phyloP scores from a whole-genome alignment of 2,329 filamentous ascomycete species.

The Fusarium fracticaudum region DNA sequence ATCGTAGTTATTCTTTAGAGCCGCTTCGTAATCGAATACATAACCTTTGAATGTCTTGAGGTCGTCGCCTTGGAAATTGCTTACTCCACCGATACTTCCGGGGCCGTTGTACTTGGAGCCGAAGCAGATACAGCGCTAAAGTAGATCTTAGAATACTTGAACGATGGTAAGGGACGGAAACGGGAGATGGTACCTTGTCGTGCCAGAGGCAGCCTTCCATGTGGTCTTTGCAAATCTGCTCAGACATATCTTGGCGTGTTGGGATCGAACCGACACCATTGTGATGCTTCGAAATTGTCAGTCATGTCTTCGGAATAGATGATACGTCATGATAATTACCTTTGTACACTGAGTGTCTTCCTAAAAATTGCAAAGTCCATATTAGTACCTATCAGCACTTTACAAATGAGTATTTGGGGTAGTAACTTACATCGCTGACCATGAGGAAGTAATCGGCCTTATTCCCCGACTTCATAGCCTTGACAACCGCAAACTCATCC shows the following conservation, averaged over 20 bases:
- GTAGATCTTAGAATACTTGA: accelerated
- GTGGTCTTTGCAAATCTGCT: not conserved
- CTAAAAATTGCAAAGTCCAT: not conserved
- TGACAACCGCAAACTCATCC: not conserved
- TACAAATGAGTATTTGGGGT: accelerated
- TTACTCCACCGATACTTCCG: not conserved
- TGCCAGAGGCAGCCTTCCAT: not conserved
- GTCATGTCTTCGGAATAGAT: accelerated
- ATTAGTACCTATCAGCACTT: too few relatives aligned
- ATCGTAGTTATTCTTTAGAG: not conserved
- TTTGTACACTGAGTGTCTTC: not conserved
- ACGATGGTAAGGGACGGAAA: accelerated
- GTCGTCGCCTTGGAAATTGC: not conserved
- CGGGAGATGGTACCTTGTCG: not conserved
- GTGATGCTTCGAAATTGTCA: not conserved
- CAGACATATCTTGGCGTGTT: not conserved
- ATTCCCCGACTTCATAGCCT: not conserved
- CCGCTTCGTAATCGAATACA: not conserved
- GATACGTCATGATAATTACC: not conserved
- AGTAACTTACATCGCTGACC: not conserved
- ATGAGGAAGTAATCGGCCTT: not conserved
- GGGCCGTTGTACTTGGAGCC: not conserved
- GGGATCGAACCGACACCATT: not conserved
- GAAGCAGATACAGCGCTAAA: not conserved
- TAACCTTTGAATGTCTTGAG: not conserved